Evolutionary conservation across 106 monocot genomes (phyloP).

Genomic region (Cymbidium sinense): DNA sequence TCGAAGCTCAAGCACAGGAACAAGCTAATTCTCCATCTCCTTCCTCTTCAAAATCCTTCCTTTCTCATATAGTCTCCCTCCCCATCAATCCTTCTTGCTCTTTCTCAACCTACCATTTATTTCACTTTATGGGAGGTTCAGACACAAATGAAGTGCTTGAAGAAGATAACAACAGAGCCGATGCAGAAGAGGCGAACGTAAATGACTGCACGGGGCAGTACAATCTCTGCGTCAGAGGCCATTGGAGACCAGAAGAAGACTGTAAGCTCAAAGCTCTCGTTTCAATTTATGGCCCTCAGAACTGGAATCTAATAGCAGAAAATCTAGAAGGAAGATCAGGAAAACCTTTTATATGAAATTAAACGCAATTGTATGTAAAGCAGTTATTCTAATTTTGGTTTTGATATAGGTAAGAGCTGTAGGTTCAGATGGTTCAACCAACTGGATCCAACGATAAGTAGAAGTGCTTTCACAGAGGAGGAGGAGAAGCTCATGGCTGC

Average conservation of each 20-base stretch:
- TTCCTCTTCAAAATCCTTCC: slow-evolving; percentile 36
- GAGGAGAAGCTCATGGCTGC: slow-evolving; percentile 85
- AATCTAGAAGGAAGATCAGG: slow-evolving; percentile 89
- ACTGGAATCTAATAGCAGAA: slow-evolving; percentile 97
- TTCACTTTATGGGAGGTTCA: neutral
- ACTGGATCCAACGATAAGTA: slow-evolving; percentile 83
- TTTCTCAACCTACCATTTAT: neutral
- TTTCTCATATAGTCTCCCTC: slow-evolving; percentile 42
- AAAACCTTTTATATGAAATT: neutral
- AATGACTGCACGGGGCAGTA: slow-evolving; percentile 34
- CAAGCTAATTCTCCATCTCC: slow-evolving; percentile 6
- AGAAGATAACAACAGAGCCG: neutral
- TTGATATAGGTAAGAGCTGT: slow-evolving; percentile 71
- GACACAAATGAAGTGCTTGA: too few relatives aligned
- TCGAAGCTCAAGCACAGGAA: neutral
- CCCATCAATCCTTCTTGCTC: slow-evolving; percentile 37
- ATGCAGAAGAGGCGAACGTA: slow-evolving; percentile 17
- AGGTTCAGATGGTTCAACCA: slow-evolving; percentile 96
- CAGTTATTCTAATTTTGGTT: neutral
- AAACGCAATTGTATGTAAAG: too few relatives aligned
- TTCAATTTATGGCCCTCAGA: slow-evolving; percentile 79
- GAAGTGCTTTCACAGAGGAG: slow-evolving; percentile 72
- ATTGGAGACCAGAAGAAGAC: slow-evolving; percentile 94
- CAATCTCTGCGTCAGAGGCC: slow-evolving; percentile 68
- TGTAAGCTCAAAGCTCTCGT: slow-evolving; percentile 80